Percentiles rank a stretch among this genome's conserved stretches.
phyloP scores from a whole-genome alignment of 768 basidiomycete species.

The Lactarius deliciosus region DNA sequence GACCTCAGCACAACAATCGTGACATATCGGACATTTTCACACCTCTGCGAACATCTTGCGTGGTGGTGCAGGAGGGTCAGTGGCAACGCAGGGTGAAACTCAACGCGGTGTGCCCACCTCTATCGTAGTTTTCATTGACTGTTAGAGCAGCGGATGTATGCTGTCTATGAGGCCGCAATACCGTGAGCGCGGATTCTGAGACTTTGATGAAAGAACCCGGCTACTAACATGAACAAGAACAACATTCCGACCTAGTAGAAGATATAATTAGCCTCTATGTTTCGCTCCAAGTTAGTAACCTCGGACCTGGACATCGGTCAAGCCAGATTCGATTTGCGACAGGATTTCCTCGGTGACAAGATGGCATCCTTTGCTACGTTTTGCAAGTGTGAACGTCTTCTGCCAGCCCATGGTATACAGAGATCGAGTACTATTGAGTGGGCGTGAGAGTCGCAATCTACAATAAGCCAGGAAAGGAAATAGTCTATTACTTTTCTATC shows the following conservation, averaged over 20 bases:
- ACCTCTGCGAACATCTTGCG: constrained; percentile 48
- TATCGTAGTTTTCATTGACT: constrained; percentile 88
- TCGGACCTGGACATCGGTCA: constrained; percentile 62
- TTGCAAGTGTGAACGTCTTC: constrained; percentile 69
- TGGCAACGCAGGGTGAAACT: not conserved
- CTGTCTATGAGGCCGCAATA: constrained; percentile 40
- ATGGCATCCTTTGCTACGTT: constrained; percentile 66
- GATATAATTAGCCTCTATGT: constrained; percentile 4
- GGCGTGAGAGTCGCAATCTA: not conserved
- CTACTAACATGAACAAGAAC: constrained; percentile 81
- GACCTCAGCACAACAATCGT: constrained; percentile 34
- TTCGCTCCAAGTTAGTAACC: constrained; percentile 19
- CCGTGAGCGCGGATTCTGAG: not conserved
- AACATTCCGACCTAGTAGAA: constrained; percentile 77
- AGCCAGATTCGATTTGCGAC: constrained; percentile 62
- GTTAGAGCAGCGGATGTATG: constrained; percentile 81
- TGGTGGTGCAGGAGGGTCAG: not conserved
- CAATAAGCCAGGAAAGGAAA: constrained; percentile 1
- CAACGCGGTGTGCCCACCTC: constrained; percentile 44
- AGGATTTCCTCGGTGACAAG: constrained; percentile 79
- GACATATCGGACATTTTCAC: constrained; percentile 14
- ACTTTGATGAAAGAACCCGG: not conserved
- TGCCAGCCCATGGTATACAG: constrained; percentile 77
- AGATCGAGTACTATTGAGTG: not conserved
- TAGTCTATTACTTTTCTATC: not conserved